Evolutionary conservation across 371 early-diverging fungal genomes (phyloP).

Genomic region (Mortierella sp.): DNA sequence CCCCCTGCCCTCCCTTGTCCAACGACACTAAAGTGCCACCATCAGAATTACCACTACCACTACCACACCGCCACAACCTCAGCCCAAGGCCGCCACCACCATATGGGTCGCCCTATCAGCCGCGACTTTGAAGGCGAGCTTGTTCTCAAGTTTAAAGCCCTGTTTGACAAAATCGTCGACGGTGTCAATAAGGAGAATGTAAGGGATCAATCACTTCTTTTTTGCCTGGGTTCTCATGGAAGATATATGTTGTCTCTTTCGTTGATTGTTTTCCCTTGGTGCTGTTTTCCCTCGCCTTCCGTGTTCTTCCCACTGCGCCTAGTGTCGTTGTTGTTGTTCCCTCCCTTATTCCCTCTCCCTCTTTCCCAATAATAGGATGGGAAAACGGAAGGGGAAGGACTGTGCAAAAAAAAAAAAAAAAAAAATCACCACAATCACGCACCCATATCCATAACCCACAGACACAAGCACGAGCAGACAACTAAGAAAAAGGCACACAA

Average conservation of each 20-base stretch:
- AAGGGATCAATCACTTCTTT: conserved; percentile 1
- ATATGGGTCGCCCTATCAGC: conserved; percentile 21
- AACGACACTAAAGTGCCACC: neutral
- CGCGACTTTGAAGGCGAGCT: conserved; percentile 24
- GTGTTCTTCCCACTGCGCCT: neutral
- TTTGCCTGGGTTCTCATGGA: neutral
- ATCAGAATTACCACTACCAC: neutral
- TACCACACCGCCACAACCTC: neutral
- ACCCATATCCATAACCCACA: neutral
- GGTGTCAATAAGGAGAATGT: conserved; percentile 31
- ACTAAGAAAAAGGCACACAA: neutral
- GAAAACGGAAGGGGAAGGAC: neutral
- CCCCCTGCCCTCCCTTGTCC: neutral
- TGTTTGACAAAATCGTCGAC: conserved; percentile 26
- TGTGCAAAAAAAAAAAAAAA: neutral
- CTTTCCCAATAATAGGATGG: neutral
- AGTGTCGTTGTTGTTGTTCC: neutral
- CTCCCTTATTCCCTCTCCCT: neutral
- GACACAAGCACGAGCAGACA: neutral
- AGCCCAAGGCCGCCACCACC: neutral
- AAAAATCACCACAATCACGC: neutral
- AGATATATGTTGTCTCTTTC: neutral
- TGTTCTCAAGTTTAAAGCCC: conserved; percentile 23
- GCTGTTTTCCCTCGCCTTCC: neutral
- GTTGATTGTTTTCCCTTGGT: neutral